Conservation (phyloP, 495 filamentous ascomycete genomes). For the Saxophila tyrrhenica region DNA sequence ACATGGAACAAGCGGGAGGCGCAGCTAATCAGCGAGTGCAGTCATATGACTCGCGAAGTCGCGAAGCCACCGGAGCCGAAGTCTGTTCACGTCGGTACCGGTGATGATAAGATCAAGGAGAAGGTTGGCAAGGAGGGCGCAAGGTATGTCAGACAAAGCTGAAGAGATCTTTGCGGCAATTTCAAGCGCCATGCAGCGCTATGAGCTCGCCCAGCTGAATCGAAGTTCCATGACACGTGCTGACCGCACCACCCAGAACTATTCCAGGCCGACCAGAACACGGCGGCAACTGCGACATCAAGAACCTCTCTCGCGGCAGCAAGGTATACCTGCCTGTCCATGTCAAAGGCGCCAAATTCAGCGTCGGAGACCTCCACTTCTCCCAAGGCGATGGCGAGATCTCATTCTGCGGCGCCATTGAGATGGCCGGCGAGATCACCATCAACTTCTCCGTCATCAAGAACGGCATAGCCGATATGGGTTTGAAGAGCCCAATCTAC, state of each 20-base stretch:
- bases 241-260: too few relatives aligned
- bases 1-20: conserved; percentile 75
- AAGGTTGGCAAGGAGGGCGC: conserved; percentile 84
- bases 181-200: too few relatives aligned
- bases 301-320: conserved; percentile 73
- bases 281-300: conserved; percentile 62
- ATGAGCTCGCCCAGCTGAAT: too few relatives aligned
- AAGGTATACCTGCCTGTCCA: conserved; percentile 85
- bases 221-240: too few relatives aligned
- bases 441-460: conserved; percentile 86
- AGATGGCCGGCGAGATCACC: conserved; percentile 91
- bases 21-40: conserved; percentile 59
- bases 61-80: conserved; percentile 64
- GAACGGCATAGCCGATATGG: conserved; percentile 62
- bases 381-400: conserved; percentile 83
- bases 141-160: too few relatives aligned
- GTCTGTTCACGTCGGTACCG: conserved; percentile 54
- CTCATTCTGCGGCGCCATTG: conserved; percentile 90
- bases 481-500: conserved; percentile 80
- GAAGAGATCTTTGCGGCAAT: too few relatives aligned
- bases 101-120: conserved; percentile 47
- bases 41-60: conserved; percentile 59
- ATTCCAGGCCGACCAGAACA: conserved; percentile 68
- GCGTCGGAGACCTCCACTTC: conserved; percentile 41
- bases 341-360: conserved; percentile 81